phyloP scores from a whole-genome alignment of 768 basidiomycete species.

The Pholiota microspora region DNA sequence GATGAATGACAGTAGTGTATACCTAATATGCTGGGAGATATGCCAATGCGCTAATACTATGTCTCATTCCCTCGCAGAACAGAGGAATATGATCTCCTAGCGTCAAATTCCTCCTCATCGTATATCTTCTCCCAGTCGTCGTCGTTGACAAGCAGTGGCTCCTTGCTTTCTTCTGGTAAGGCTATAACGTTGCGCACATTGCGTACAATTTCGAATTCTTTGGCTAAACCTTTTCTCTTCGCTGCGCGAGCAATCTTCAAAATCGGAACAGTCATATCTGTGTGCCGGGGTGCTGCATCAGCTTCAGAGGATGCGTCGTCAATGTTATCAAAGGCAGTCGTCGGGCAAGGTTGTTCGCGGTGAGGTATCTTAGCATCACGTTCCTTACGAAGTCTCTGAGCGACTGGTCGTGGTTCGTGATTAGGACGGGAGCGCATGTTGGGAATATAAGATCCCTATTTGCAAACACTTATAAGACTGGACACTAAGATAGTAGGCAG shows the following conservation, averaged over 20 bases:
- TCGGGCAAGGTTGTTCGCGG: neutral
- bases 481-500: neutral
- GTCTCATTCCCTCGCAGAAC: conserved; percentile 18
- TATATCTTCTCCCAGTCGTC: conserved; percentile 26
- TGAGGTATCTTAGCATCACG: neutral
- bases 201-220: neutral
- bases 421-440: neutral
- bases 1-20: too few relatives aligned
- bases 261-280: conserved; percentile 21
- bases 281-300: conserved; percentile 1
- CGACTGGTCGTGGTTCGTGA: neutral
- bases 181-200: neutral
- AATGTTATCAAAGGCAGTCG: conserved; percentile 10
- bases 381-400: neutral
- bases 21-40: neutral
- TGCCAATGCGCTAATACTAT: neutral
- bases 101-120: conserved; percentile 14
- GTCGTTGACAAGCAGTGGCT: neutral
- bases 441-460: neutral
- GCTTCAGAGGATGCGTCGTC: conserved; percentile 13
- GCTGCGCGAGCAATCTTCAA: conserved; percentile 31
- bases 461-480: neutral
- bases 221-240: conserved; percentile 24
- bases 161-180: neutral
- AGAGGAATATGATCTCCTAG: conserved; percentile 16